Base-by-base conservation (phyloP, 768 basidiomycete species). In the Tylopilus vinaceipallidus region DNA sequence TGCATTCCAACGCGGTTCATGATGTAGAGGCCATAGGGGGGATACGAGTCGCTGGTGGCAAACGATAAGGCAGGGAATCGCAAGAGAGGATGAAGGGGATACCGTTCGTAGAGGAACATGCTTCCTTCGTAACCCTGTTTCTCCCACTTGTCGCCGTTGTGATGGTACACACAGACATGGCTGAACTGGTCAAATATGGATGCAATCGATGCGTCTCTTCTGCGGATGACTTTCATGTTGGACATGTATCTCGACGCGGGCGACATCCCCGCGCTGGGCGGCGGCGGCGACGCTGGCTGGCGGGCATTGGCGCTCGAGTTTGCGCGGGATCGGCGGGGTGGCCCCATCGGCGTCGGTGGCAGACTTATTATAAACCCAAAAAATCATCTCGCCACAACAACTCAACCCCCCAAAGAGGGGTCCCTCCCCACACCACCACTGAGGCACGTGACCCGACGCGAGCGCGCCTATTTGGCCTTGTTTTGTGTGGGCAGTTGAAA, bases 101-200 rank as follows among this genome's bases (percentile, higher is more conserved):
- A 90, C 89, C 89, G 76, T 72, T 92, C 89, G 60, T 87, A 90
- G 57, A 93, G 73, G 70, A 93, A 92, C 83, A 92, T 89, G 70
- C 81, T 86, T n/a, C 90, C 91, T 65, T 93, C 90, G 63, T 70
- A 87, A 36, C 89, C 89, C 52, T 86, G 80, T 67, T 90, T 91
- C 67, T 83, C 81, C 90, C 90, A 93, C 62, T 82, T 84, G 59
- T 77, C 70, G 7, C 76, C 86, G 56, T 88, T 83, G 62, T 83
- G 78, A 62, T 86, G 83, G 59, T 91, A 90, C 46, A 90, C 73
- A 71, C 88, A 89, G 47, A 90, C 88, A 71, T 91, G 88, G 59
- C 84, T 88, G 75, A 91, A 91, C 60, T 91, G 88, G 71, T 93
- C 90, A 58, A 91, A 82, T 59, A 92, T 89, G 27, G 84, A 82